These are phyloP conservation scores for Podaxis sp. DNA, from an alignment of 768 basidiomycete species.

Conservation along the genomic window DNA sequence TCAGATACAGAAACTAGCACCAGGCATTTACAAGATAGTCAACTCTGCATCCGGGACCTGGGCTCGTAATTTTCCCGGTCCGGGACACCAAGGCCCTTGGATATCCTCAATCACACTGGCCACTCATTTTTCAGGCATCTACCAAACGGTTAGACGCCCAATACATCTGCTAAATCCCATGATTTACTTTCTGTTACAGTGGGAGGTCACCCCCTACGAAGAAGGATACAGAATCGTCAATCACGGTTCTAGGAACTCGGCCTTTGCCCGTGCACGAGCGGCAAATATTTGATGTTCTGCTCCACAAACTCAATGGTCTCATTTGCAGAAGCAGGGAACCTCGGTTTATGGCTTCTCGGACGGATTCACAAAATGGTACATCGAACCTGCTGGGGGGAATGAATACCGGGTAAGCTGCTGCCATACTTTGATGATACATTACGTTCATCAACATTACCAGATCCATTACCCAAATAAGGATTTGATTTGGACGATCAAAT, in stretches of 20 bases:
- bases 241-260: background rate
- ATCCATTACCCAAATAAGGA: constrained; percentile 9
- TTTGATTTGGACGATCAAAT: background rate
- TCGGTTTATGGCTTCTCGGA: constrained; percentile 1
- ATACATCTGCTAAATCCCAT: no score
- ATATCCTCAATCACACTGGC: background rate
- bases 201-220: background rate
- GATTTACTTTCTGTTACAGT: background rate
- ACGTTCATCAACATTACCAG: background rate
- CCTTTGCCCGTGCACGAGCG: background rate
- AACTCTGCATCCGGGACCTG: background rate
- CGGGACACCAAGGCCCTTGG: constrained; percentile 8
- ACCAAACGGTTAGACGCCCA: background rate
- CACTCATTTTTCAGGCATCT: background rate
- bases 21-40: constrained; percentile 3
- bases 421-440: background rate
- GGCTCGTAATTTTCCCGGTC: constrained; percentile 1
- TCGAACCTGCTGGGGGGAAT: background rate
- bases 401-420: background rate
- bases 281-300: background rate
- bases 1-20: background rate
- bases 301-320: background rate
- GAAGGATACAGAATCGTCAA: constrained; percentile 9
- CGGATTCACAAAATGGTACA: constrained; percentile 8
- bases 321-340: background rate